Percentiles rank a stretch among this genome's conserved stretches.
These are phyloP conservation scores for Colletotrichum sansevieriae DNA, from an alignment of 2,329 filamentous ascomycete species.

Conservation along the genomic window DNA sequence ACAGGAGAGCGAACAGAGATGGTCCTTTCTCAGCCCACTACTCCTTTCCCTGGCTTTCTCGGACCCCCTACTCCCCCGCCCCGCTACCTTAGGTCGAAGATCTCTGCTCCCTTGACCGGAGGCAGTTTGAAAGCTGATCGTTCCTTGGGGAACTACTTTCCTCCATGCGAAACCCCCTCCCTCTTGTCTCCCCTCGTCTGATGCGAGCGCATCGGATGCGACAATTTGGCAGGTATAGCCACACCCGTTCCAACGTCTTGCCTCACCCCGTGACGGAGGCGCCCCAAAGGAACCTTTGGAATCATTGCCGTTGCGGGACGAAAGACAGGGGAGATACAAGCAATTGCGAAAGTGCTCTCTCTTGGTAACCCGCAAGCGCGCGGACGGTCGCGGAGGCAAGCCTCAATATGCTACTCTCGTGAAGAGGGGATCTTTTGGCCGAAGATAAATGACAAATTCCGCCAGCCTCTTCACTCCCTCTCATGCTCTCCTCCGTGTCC, in stretches of 20 bases:
- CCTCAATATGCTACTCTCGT: background rate
- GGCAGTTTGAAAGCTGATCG: constrained; percentile 19
- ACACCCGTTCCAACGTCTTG: background rate
- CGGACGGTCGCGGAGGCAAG: constrained; percentile 21
- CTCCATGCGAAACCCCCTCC: constrained; percentile 7
- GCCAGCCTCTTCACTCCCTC: background rate
- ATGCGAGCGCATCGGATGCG: constrained; percentile 26
- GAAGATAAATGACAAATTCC: constrained; percentile 20
- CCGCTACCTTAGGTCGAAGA: constrained; percentile 35
- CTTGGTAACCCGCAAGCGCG: background rate
- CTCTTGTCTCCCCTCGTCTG: constrained; percentile 7
- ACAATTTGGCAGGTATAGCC: constrained; percentile 16
- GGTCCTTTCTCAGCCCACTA: constrained; percentile 15
- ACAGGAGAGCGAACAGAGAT: constrained; percentile 14
- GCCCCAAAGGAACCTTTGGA: constrained; percentile 23
- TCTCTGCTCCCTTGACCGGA: constrained; percentile 29
- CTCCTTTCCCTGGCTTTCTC: background rate
- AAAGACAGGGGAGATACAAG: background rate
- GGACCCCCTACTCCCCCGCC: constrained; percentile 21
- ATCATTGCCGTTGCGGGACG: constrained; percentile 2
- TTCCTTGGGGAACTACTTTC: constrained; percentile 3
- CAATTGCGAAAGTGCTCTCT: background rate
- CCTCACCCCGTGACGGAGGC: constrained; percentile 6
- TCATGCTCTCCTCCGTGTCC: background rate
- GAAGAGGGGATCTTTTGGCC: background rate